phyloP scores from a whole-genome alignment of 2,329 filamentous ascomycete species.

The Colletotrichum gigasporum region DNA sequence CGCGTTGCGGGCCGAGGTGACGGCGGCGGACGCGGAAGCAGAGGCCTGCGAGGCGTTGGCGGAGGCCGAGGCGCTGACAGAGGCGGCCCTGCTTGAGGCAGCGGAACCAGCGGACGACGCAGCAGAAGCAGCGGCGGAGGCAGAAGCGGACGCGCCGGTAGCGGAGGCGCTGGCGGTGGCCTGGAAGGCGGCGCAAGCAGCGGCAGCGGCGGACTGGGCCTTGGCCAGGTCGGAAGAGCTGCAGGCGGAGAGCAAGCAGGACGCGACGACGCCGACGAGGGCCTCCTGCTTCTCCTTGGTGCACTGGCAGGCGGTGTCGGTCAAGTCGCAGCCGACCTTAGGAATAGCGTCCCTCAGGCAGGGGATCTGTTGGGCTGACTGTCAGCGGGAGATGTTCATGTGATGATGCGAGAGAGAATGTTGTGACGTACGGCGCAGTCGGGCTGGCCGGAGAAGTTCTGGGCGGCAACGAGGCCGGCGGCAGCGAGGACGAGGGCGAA shows the following conservation, averaged over 20 bases:
- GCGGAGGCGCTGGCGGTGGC: conserved; percentile 23
- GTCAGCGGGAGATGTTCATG: neutral
- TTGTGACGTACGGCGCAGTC: conserved; percentile 51
- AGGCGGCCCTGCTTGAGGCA: neutral
- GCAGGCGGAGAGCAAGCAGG: conserved; percentile 48
- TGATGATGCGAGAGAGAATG: neutral
- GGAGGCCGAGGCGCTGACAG: neutral
- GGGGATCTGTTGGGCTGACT: conserved; percentile 31
- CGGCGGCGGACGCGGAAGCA: conserved; percentile 39
- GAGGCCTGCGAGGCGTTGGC: neutral
- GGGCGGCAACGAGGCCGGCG: conserved; percentile 48
- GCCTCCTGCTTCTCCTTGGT: conserved; percentile 41
- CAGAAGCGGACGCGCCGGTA: neutral
- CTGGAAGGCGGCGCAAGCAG: conserved; percentile 36
- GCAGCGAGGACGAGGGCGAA: conserved; percentile 43
- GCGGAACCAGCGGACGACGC: neutral
- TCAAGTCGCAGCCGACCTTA: conserved; percentile 46
- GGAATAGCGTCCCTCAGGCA: conserved; percentile 48
- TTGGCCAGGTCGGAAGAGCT: conserved; percentile 39
- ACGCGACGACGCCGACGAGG: conserved; percentile 39
- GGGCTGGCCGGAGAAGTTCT: conserved; percentile 47
- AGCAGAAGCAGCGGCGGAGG: neutral
- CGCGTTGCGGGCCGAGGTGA: conserved; percentile 35
- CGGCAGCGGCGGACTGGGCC: conserved; percentile 42
- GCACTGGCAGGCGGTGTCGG: conserved; percentile 51